Base-by-base conservation (phyloP, 1,284 basidiomycete species). In the Wallemia ichthyophaga region DNA sequence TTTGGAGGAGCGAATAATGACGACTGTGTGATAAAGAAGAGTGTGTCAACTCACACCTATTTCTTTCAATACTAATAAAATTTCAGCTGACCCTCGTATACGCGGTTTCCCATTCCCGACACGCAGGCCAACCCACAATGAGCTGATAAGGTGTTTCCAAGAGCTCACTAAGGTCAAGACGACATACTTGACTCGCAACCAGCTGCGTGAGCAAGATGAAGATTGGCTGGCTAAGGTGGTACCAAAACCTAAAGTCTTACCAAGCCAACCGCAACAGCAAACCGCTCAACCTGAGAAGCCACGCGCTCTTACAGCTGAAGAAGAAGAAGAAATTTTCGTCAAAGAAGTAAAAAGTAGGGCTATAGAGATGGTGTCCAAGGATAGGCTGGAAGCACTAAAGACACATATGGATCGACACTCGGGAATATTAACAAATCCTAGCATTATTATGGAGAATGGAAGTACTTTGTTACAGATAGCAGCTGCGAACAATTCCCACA, bases 61-160 rank as follows among this genome's bases (percentile, higher is more conserved):
- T 48, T 3, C 58, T 9, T 2, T 32, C 28, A 11, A 61, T 32
- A 27, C 27, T 21, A 9, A 24, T 3, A 32, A 23, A 27, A 13
- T 27, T 23, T 26, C 58, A 75, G 76, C 74, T 24, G 86, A 94
- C 64, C 76, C 78, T 24, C 76, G 89, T 54, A 71, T 95, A 28
- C 78, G 88, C 57, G 83, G 80, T 0, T 92, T 92, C 69, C 87
- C 88, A 0, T 95, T 95, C 70, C 87, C 87, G 2, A 95, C 89
- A 1, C 79, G 87, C 27, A 76, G 89, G 63, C 88, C 89, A 80
- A 96, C 92, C 0, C 82, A 91, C 72, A 79, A 85, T 24, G 94
- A 99, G 69, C 76, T 95, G 25, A 66, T 79, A 11, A 81, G 94
- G 15, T 91, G 88, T 67, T 81, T 95, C 61, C 73, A 79, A 60